phyloP scores from a whole-genome alignment of 768 basidiomycete genomes.

The Chlorophyllum brunneum region DNA sequence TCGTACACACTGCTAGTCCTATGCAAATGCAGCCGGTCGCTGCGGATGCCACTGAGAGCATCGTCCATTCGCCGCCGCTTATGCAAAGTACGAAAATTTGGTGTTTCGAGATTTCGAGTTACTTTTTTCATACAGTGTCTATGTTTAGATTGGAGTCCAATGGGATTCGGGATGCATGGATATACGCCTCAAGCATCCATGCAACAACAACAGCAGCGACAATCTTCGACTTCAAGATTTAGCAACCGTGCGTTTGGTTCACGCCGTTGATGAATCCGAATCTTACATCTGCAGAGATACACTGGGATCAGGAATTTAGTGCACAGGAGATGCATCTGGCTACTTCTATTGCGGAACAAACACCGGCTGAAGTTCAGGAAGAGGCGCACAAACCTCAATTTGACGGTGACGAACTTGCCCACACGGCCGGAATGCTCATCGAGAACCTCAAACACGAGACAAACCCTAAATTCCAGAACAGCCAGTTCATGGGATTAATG shows the following conservation, averaged over 20 bases:
- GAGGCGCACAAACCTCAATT: slow-evolving; percentile 16
- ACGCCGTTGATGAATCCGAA: neutral
- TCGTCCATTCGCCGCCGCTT: slow-evolving; percentile 10
- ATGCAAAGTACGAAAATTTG: slow-evolving; percentile 9
- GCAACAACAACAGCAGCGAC: slow-evolving; percentile 23
- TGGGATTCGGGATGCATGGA: slow-evolving; percentile 25
- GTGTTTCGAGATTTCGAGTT: neutral
- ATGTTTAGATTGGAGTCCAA: slow-evolving; percentile 33
- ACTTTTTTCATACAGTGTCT: neutral
- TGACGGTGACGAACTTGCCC: slow-evolving; percentile 71
- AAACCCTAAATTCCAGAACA: slow-evolving; percentile 84
- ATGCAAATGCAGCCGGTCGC: neutral
- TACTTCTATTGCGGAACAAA: slow-evolving; percentile 20
- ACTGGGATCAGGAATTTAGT: slow-evolving; percentile 66
- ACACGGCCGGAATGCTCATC: slow-evolving; percentile 74
- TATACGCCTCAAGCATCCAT: slow-evolving; percentile 26
- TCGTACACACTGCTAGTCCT: neutral
- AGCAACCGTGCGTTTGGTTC: slow-evolving; percentile 38
- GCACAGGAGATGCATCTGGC: slow-evolving; percentile 46
- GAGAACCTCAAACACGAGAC: slow-evolving; percentile 70
- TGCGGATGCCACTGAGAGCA: neutral
- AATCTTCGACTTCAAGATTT: neutral
- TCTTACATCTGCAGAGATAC: slow-evolving; percentile 28
- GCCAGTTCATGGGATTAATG: slow-evolving; percentile 85
- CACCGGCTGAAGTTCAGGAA: slow-evolving; percentile 15